A percentile compares a stretch with the other conserved stretches of the same genome.
phyloP scores from a whole-genome alignment of 2,329 filamentous ascomycete genomes.

The Colletotrichum euphorbiae region DNA sequence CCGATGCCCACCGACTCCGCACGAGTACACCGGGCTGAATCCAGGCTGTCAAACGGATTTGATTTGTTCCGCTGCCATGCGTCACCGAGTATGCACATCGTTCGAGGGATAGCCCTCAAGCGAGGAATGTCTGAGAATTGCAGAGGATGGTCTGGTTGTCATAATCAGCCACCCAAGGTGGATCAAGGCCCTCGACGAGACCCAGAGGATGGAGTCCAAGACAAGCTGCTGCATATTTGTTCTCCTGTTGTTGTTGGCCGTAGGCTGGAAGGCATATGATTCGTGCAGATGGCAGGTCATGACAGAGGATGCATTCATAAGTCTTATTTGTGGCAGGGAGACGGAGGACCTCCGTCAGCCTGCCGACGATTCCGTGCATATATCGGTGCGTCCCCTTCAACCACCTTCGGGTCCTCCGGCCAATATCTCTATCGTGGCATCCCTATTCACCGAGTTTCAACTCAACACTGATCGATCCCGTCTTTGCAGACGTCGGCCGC shows the following conservation, averaged over 20 bases:
- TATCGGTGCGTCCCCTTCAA: slow-evolving; percentile 38
- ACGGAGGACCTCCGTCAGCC: slow-evolving; percentile 2
- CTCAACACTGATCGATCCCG: slow-evolving; percentile 16
- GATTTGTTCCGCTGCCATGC: slow-evolving; percentile 18
- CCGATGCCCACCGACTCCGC: slow-evolving; percentile 25
- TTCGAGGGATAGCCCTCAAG: slow-evolving; percentile 33
- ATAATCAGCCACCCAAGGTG: slow-evolving; percentile 35
- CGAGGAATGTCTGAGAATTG: slow-evolving; percentile 40
- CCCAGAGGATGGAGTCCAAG: slow-evolving; percentile 32
- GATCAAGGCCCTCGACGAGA: slow-evolving; percentile 25
- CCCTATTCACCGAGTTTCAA: neutral
- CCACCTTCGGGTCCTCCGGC: slow-evolving; percentile 6
- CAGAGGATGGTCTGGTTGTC: slow-evolving; percentile 33
- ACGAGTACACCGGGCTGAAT: slow-evolving; percentile 19
- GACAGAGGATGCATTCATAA: slow-evolving; percentile 30
- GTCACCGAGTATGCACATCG: slow-evolving; percentile 27
- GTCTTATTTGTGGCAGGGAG: slow-evolving; percentile 39
- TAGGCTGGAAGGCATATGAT: slow-evolving; percentile 31
- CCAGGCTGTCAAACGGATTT: neutral
- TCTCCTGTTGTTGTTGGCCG: slow-evolving; percentile 38
- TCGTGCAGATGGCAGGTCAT: slow-evolving; percentile 25
- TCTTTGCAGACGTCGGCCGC: slow-evolving; percentile 32
- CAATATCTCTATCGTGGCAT: slow-evolving; percentile 25
- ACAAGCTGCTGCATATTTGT: slow-evolving; percentile 41
- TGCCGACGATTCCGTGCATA: slow-evolving; percentile 28